Conservation (phyloP, 139 green algal species). For the Pseudopediastrum boryanum region DNA sequence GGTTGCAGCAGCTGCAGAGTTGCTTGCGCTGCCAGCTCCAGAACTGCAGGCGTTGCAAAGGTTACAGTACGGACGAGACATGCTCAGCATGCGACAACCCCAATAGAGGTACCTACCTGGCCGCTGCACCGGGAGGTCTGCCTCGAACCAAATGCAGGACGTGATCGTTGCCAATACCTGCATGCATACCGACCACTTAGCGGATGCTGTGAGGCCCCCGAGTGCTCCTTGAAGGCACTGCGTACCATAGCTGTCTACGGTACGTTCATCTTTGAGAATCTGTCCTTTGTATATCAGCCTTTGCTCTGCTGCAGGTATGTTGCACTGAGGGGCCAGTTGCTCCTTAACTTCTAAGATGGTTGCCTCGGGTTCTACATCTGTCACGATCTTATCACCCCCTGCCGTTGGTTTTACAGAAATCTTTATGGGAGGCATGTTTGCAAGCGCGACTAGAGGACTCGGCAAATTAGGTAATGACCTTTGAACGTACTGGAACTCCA, state of each 20-base stretch:
- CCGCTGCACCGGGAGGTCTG: conserved; percentile 30
- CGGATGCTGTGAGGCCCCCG: background rate
- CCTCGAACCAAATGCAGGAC: conserved; percentile 76
- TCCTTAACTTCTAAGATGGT: conserved; percentile 83
- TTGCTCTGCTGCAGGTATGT: conserved; percentile 60
- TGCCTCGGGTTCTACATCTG: conserved; percentile 19
- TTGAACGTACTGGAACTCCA: too few species aligned
- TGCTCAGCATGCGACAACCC: too few species aligned
- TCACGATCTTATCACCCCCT: conserved; percentile 50
- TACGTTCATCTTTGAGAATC: conserved; percentile 91
- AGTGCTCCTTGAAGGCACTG: background rate
- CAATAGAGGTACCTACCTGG: too few species aligned
- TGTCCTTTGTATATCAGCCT: conserved; percentile 94
- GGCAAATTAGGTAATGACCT: too few species aligned
- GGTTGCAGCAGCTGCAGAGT: too few species aligned
- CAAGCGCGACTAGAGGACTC: too few species aligned
- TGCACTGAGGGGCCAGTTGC: conserved; percentile 45
- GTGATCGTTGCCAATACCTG: conserved; percentile 72
- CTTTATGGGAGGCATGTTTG: too few species aligned
- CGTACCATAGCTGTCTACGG: conserved; percentile 82
- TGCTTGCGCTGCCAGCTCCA: too few species aligned
- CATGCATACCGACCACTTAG: background rate
- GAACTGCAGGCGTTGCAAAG: too few species aligned
- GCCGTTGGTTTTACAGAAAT: conserved; percentile 61
- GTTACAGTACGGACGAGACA: too few species aligned